Percentiles rank a stretch among this genome's conserved stretches.
Evolutionary conservation across 768 basidiomycete genomes (phyloP).

Genomic region (Russula olivacea): DNA sequence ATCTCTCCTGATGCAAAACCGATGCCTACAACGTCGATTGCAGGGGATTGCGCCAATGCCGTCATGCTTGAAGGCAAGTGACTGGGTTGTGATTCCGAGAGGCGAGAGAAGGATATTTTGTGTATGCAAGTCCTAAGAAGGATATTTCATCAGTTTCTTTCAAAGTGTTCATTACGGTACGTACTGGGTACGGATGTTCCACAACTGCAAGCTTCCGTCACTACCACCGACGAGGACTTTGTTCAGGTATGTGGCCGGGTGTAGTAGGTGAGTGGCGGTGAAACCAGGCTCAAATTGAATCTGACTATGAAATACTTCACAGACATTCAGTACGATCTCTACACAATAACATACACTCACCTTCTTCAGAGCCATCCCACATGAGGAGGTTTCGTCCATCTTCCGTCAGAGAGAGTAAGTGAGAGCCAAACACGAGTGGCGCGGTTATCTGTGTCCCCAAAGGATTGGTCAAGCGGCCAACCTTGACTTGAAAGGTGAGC

Average conservation of each 20-base stretch:
- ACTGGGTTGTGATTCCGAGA: constrained; percentile 40
- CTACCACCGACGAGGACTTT: constrained; percentile 83
- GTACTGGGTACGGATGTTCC: constrained; percentile 85
- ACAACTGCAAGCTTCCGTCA: constrained; percentile 82
- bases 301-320: constrained; percentile 39
- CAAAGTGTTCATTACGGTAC: constrained; percentile 28
- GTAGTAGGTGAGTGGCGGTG: constrained; percentile 77
- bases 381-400: constrained; percentile 69
- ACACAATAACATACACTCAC: constrained; percentile 33
- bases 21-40: constrained; percentile 93
- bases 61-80: constrained; percentile 52
- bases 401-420: constrained; percentile 73
- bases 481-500: constrained; percentile 36
- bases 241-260: constrained; percentile 95
- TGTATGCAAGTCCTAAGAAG: constrained; percentile 70
- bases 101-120: constrained; percentile 53
- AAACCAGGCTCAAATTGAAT: constrained; percentile 81
- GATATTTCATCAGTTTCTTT: not conserved
- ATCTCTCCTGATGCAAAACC: constrained; percentile 86
- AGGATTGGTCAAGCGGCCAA: constrained; percentile 56
- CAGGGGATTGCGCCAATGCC: constrained; percentile 82
- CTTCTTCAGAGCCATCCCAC: constrained; percentile 63
- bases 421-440: constrained; percentile 74
- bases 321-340: not conserved
- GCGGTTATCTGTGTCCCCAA: constrained; percentile 53